Conservation (phyloP, 192 early-diverging fungal species). For the Coemansia sp. region DNA sequence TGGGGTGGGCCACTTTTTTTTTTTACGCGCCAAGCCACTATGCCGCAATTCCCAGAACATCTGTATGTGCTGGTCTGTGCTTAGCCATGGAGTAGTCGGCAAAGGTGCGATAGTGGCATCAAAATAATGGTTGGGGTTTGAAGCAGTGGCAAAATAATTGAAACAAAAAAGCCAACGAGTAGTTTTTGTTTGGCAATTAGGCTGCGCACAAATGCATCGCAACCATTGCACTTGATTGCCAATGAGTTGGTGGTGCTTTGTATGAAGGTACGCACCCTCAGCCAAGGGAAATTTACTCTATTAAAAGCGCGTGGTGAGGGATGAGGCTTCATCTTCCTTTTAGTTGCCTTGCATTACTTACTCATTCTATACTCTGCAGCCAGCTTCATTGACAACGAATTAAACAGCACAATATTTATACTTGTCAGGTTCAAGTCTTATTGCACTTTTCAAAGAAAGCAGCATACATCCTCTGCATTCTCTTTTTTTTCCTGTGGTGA, state of each 20-base stretch:
- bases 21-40: background rate
- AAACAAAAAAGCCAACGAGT: background rate
- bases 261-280: background rate
- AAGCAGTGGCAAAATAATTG: background rate
- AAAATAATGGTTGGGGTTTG: background rate
- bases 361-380: conserved; percentile 1
- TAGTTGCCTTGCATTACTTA: conserved; percentile 4
- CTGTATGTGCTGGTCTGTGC: conserved; percentile 9
- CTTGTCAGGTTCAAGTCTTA: background rate
- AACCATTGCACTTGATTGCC: background rate
- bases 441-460: background rate
- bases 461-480: background rate
- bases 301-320: conserved; percentile 5
- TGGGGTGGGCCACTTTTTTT: background rate
- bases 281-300: background rate
- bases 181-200: background rate
- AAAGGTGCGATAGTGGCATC: background rate
- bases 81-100: background rate
- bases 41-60: background rate
- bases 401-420: conserved; percentile 5
- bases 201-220: background rate
- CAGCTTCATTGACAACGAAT: conserved; percentile 9
- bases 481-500: background rate
- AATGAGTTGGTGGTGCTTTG: background rate
- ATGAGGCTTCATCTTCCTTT: conserved; percentile 5